phyloP scores from a whole-genome alignment of 345 rosid species.

The Arabis alpina region DNA sequence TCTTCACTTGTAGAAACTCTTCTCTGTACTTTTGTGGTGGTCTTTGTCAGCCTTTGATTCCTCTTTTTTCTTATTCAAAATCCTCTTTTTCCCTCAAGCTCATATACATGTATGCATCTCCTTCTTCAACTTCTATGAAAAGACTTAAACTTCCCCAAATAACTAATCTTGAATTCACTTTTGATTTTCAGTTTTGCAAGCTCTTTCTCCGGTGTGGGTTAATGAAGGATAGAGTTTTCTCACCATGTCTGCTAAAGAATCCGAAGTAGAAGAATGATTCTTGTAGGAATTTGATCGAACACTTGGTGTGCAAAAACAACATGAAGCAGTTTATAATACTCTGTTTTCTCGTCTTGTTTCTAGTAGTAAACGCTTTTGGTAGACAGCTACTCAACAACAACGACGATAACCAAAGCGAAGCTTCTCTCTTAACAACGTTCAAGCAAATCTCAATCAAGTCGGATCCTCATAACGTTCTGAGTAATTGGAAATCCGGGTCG shows the following conservation, averaged over 20 bases:
- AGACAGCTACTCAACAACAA: slow-evolving; percentile 25
- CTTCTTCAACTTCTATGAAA: slow-evolving; percentile 7
- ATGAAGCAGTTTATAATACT: slow-evolving; percentile 34
- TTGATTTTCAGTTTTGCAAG: slow-evolving; percentile 25
- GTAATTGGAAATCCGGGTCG: slow-evolving; percentile 59
- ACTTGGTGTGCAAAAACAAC: slow-evolving; percentile 9
- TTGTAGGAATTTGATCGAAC: slow-evolving; percentile 21
- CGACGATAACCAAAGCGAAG: slow-evolving; percentile 20
- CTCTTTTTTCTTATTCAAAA: slow-evolving; percentile 25
- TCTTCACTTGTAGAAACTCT: slow-evolving; percentile 17
- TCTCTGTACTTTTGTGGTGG: slow-evolving; percentile 14
- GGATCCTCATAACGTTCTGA: slow-evolving; percentile 58
- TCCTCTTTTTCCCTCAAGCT: background rate
- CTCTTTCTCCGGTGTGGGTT: slow-evolving; percentile 22
- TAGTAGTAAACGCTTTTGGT: slow-evolving; percentile 11
- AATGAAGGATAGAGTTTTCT: slow-evolving; percentile 18
- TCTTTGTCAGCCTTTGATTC: slow-evolving; percentile 37
- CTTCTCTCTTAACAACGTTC: slow-evolving; percentile 56
- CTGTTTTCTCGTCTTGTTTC: slow-evolving; percentile 32
- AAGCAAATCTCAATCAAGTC: slow-evolving; percentile 59
- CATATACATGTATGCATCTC: slow-evolving; percentile 23
- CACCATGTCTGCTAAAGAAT: background rate
- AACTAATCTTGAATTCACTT: slow-evolving; percentile 3
- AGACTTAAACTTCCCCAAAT: background rate
- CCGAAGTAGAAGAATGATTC: slow-evolving; percentile 30